Base-by-base conservation (phyloP, 2,329 filamentous ascomycete genomes). In the Cladosporium sp. region DNA sequence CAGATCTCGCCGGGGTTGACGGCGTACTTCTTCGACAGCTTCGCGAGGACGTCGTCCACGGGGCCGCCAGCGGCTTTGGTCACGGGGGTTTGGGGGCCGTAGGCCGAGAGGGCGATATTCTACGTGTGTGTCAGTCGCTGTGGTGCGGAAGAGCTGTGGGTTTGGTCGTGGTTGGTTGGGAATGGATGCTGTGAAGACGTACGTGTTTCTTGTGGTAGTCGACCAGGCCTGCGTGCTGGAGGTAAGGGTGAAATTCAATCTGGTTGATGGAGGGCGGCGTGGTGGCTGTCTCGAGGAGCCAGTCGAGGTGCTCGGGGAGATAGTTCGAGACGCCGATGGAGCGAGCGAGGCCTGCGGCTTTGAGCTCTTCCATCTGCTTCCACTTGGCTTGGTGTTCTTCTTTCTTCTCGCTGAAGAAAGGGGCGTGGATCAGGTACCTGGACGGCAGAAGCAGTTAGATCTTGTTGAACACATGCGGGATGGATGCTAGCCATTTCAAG, bases 201-300 rank as follows among this genome's bases (percentile, higher is more conserved):
- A 69, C 71, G 63, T 73, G 70, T 65, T 79, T 70, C 71, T 80
- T 81, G 75, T 83, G 79, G 76, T 84, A 87, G 16, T 83, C 78
- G 8, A 88, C 76, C 30, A 91, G 77, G 21, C 84, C 80, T 1
- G 79, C 78, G 73, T 86, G 88, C 74, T 89, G 88, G 13, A 91
- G 81, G 71, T 89, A 89, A 1, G 88, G 87, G 75, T 91, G 88
- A 60, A 86, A 86, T 75, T 91, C 88, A 68, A 91, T 86, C 77
- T 91, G 88, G 77, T 91, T 90, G 70, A 85, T 84, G 1, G 86
- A 86, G 1, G 88, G 88, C 1, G 80, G 77, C 13, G 87, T 80
- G 46, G 78, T 82, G n/a, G 84, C 83, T 0, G 79, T 81, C 63
- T 82, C 81, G 61, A 86, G 76, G 23, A 85, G 82, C 13, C 81